phyloP scores from a whole-genome alignment of 257 asterid species.

The Petrea volubilis region DNA sequence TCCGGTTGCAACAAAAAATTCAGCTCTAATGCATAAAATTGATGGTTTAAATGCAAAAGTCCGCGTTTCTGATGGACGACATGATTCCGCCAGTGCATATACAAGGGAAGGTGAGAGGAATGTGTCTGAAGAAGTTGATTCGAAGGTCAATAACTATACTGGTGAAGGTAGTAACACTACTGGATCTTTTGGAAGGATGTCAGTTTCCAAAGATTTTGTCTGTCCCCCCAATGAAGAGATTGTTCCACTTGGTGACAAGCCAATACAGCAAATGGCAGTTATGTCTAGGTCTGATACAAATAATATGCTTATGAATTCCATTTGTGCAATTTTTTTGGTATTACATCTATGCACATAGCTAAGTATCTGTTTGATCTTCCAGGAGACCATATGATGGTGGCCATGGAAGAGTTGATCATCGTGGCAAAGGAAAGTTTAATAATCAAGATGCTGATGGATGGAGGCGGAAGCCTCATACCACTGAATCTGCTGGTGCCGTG shows the following conservation, averaged over 20 bases:
- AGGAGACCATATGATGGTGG: conserved; percentile 64
- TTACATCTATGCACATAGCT: conserved; percentile 17
- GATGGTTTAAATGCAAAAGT: conserved; percentile 81
- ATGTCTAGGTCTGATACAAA: conserved; percentile 52
- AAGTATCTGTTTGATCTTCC: conserved; percentile 27
- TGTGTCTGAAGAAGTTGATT: conserved; percentile 35
- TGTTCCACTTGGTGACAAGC: conserved; percentile 42
- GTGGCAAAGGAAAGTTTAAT: conserved; percentile 55
- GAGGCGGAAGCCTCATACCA: conserved; percentile 45
- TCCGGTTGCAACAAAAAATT: conserved; percentile 44
- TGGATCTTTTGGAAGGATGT: conserved; percentile 34
- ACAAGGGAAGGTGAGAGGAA: conserved; percentile 44
- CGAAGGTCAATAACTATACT: conserved; percentile 27
- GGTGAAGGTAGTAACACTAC: conserved; percentile 36
- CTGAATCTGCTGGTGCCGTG: conserved; percentile 41
- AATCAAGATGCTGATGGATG: conserved; percentile 58
- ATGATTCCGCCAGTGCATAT: conserved; percentile 35
- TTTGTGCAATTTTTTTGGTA: not conserved
- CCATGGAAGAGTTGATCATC: conserved; percentile 54
- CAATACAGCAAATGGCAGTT: conserved; percentile 42
- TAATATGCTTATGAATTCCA: not conserved
- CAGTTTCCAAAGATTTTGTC: conserved; percentile 32
- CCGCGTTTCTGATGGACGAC: conserved; percentile 64
- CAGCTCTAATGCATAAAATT: conserved; percentile 72
- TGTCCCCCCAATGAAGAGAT: conserved; percentile 35